phyloP scores from a whole-genome alignment of 106 monocot genomes.

The Amphibolis antarctica region DNA sequence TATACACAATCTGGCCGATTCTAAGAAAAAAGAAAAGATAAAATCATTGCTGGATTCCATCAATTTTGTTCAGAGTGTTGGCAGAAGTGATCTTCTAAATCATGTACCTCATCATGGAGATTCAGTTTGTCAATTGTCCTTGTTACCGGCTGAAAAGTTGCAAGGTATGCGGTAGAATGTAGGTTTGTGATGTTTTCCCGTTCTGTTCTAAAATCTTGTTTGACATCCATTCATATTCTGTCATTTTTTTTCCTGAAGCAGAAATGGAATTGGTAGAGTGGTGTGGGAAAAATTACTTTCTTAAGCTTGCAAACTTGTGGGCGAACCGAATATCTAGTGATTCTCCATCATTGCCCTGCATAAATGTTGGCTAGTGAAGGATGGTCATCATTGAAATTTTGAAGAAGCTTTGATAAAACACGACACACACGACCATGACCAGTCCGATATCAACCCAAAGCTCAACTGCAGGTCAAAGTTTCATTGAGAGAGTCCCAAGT shows the following conservation, averaged over 20 bases:
- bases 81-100: slow-evolving; percentile 10
- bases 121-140: slow-evolving; percentile 32
- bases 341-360: slow-evolving; percentile 29
- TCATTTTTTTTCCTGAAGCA: slow-evolving; percentile 11
- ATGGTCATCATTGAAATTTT: not conserved
- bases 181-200: not conserved
- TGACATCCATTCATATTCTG: not conserved
- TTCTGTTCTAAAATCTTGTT: not conserved
- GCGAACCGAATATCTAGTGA: slow-evolving; percentile 41
- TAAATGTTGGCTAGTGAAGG: slow-evolving; percentile 6
- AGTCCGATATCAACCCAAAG: not conserved
- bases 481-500: no score
- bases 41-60: slow-evolving; percentile 35
- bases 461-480: not conserved
- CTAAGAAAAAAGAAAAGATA: slow-evolving; percentile 7
- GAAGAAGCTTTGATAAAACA: no score
- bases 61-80: slow-evolving; percentile 20
- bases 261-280: slow-evolving; percentile 33
- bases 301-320: slow-evolving; percentile 73
- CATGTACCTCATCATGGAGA: not conserved
- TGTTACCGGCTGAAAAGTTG: slow-evolving; percentile 32
- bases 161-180: slow-evolving; percentile 57
- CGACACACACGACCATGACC: no score
- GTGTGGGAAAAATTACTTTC: slow-evolving; percentile 43
- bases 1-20: slow-evolving; percentile 13